Conservation (phyloP, 2,329 filamentous ascomycete species). For the Cytospora leucostoma region DNA sequence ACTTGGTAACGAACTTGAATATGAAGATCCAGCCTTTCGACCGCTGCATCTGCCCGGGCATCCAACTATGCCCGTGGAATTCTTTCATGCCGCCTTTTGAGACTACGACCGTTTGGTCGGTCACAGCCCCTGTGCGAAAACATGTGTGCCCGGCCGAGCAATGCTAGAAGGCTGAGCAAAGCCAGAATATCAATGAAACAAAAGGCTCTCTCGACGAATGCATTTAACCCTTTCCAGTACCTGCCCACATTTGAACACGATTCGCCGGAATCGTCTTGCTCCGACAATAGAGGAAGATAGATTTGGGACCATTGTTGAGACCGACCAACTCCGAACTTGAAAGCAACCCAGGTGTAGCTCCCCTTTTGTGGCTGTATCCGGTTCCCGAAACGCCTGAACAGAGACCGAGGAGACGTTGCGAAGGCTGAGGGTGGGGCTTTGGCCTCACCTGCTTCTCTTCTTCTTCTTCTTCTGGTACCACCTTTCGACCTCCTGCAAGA, state of each 20-base stretch:
- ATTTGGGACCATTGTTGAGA: not conserved
- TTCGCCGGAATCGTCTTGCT: not conserved
- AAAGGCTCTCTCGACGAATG: not conserved
- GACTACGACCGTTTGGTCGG: not conserved
- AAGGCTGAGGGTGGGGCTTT: not conserved
- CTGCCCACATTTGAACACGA: not conserved
- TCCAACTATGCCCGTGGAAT: not conserved
- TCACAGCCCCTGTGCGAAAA: not conserved
- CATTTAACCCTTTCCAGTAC: not conserved
- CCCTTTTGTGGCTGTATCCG: not conserved
- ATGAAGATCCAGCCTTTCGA: not conserved
- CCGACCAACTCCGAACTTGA: not conserved
- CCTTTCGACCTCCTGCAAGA: constrained; percentile 24
- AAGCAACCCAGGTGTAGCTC: not conserved
- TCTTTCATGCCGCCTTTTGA: not conserved
- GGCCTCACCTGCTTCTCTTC: constrained; percentile 16
- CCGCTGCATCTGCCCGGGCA: not conserved
- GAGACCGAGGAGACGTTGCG: not conserved
- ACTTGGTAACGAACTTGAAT: not conserved
- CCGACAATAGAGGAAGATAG: not conserved
- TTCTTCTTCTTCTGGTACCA: constrained; percentile 27
- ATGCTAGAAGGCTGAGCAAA: not conserved
- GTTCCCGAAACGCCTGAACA: constrained; percentile 1
- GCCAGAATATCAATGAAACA: not conserved
- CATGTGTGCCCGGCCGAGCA: not conserved